Conservation (phyloP, 805 yeast species). For the Maudiozyma barnettii region DNA sequence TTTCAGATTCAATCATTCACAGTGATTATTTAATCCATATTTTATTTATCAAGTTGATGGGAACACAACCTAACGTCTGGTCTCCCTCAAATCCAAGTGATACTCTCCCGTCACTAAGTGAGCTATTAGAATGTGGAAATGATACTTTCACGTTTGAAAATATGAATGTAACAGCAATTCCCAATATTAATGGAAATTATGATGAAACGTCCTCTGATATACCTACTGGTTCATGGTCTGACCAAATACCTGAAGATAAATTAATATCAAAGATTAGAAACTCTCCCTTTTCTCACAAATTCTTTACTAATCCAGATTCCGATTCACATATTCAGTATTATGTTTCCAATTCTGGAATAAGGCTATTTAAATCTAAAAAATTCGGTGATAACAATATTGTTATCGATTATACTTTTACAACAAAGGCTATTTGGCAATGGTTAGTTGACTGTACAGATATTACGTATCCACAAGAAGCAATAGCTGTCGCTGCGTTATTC, state of each 20-base stretch:
- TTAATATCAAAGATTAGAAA: conserved; percentile 17
- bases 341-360: conserved; percentile 52
- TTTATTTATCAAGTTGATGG: conserved; percentile 54
- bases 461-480: conserved; percentile 42
- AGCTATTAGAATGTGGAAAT: conserved; percentile 23
- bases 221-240: conserved; percentile 7
- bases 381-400: conserved; percentile 24
- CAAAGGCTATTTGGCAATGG: conserved; percentile 81
- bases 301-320: conserved; percentile 82
- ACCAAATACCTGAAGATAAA: conserved; percentile 6
- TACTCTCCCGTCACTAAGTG: conserved; percentile 32
- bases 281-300: conserved; percentile 67
- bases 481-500: conserved; percentile 43
- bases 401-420: conserved; percentile 48
- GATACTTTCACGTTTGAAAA: conserved; percentile 31
- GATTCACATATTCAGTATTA: conserved; percentile 76
- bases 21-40: conserved; percentile 58
- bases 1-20: conserved; percentile 48
- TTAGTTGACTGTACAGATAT: conserved; percentile 81
- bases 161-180: conserved; percentile 8
- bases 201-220: not conserved
- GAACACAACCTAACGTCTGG: conserved; percentile 64
- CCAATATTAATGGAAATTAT: not conserved
- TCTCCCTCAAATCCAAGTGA: conserved; percentile 46
- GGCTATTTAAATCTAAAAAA: conserved; percentile 41